Base-by-base conservation (phyloP, 2,329 filamentous ascomycete genomes). In the Stachybotrys chartarum region DNA sequence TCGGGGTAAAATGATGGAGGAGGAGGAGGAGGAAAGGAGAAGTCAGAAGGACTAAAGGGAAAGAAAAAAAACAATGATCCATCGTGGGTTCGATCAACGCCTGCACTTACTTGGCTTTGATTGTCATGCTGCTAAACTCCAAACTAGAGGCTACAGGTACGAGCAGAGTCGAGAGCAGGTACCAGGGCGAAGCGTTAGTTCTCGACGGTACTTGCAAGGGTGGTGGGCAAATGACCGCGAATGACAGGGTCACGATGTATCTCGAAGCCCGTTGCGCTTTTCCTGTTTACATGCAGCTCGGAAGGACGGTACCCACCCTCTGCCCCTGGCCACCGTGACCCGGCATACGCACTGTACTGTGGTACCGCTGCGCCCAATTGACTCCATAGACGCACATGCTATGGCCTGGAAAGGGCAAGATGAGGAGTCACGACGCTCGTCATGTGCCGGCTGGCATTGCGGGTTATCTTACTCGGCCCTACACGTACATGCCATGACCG, bases 21-120 rank as follows among this genome's bases (percentile, higher is more conserved):
- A 24, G 48, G 17, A n/a, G 48, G 30, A 30, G 48, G 48, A 50
- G 24, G 49, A 7, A 12, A 51, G 58, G 58, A 56, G 54, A 61
- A 59, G 45, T 17, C 16, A 47, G 45, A 24, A n/a, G 16, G 45
- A 8, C 16, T 24, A 24, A 24, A 24, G 24, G 8, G 51, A 57
- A 58, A 56, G 59, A 54, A 49, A 24, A 24, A 57, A 30, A 32
- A 46, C 46, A 58, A 57, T 58, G 54, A 51, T 42, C 35, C 35
- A 42, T 42, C 35, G 35, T 42, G 35, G 35, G 35, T 42, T 42
- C 35, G 35, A 42, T 42, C 35, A 42, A 42, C 35, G 35, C 35
- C 14, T 42, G 35, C 35, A 42, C 35, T 24, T 24, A 42, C 35
- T 24, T 24, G 24, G 24, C 24, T 24, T 24, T 24, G 24, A 24